phyloP scores from a whole-genome alignment of 2,329 filamentous ascomycete species.

The Xylariaceae sp. region DNA sequence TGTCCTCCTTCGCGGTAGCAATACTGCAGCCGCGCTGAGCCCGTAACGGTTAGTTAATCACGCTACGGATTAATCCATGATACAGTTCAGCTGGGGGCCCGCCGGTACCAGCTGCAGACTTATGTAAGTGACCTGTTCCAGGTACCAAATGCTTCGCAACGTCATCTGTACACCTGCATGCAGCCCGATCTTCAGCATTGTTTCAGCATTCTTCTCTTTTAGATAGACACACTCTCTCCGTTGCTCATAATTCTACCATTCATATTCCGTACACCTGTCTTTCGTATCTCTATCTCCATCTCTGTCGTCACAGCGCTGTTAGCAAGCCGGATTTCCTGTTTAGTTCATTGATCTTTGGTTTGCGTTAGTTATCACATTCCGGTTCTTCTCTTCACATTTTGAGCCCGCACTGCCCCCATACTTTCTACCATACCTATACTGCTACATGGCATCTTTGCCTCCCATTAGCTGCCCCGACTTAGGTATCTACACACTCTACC shows the following conservation, averaged over 20 bases:
- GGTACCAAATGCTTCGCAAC: not conserved
- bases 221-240: too few species aligned
- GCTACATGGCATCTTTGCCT: not conserved
- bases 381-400: not conserved
- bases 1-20: too few species aligned
- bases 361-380: not conserved
- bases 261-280: not conserved
- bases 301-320: not conserved
- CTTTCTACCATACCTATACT: not conserved
- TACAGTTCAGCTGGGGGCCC: too few species aligned
- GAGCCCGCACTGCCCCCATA: not conserved
- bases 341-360: not conserved
- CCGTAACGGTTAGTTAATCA: too few species aligned
- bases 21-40: too few species aligned
- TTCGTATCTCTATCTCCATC: not conserved
- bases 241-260: too few species aligned
- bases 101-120: not conserved
- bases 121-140: not conserved
- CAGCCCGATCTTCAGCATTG: not conserved
- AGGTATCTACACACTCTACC: not conserved
- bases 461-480: not conserved
- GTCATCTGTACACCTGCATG: not conserved
- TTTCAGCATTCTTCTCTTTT: not conserved
- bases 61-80: too few species aligned
- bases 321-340: not conserved